Evolutionary conservation across 2,329 filamentous ascomycete species (phyloP).

Genomic region (Botrytis aclada): DNA sequence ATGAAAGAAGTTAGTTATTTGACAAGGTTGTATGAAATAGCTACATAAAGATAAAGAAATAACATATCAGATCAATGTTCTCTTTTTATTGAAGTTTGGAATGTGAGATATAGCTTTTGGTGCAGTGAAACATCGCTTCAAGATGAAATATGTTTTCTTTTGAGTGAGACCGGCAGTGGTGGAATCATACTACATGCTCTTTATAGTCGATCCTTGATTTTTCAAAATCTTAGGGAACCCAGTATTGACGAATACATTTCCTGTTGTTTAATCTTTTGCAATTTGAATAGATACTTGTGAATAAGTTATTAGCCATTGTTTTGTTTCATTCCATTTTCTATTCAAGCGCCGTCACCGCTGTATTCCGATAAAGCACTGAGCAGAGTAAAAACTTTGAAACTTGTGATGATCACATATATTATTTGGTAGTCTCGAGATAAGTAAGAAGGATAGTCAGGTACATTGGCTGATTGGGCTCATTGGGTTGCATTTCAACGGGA

Average conservation of each 20-base stretch:
- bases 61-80: constrained; percentile 3
- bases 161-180: neutral
- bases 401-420: neutral
- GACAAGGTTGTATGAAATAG: constrained; percentile 3
- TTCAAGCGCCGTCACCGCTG: neutral
- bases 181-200: neutral
- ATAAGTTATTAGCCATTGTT: neutral
- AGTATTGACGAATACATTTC: no score
- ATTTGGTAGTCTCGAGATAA: neutral
- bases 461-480: constrained; percentile 8
- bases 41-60: neutral
- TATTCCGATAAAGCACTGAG: neutral
- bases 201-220: neutral
- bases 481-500: neutral
- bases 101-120: neutral
- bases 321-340: neutral
- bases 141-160: neutral
- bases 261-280: no score
- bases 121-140: neutral
- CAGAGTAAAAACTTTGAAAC: neutral
- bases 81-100: neutral
- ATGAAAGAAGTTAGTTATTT: constrained; percentile 1
- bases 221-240: neutral
- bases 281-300: no score
- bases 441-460: constrained; percentile 1